These are phyloP conservation scores for Sporothrix phasma DNA, from an alignment of 2,329 filamentous ascomycete genomes.

Conservation along the genomic window DNA sequence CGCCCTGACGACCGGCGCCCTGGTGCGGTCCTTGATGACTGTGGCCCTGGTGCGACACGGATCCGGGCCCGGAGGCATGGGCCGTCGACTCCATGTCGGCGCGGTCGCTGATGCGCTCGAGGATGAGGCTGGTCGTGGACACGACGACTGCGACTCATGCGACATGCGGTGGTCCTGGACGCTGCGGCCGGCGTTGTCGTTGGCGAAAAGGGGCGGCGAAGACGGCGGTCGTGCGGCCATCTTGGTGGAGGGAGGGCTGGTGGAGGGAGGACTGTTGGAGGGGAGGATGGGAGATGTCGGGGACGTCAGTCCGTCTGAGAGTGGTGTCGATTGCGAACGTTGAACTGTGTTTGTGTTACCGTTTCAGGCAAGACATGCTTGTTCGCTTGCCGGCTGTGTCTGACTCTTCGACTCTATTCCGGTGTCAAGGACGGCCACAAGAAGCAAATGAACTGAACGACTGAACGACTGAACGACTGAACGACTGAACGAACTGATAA, in stretches of 20 bases:
- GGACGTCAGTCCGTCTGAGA: background rate
- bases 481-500: too few species aligned
- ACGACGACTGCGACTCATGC: slow-evolving; percentile 56
- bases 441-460: too few species aligned
- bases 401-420: background rate
- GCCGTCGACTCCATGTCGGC: slow-evolving; percentile 23
- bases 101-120: slow-evolving; percentile 61
- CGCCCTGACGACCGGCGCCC: too few species aligned
- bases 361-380: background rate
- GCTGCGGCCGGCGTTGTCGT: slow-evolving; percentile 10
- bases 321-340: background rate
- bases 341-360: background rate
- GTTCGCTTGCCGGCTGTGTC: background rate
- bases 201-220: slow-evolving; percentile 12
- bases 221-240: slow-evolving; percentile 8
- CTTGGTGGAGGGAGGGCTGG: background rate
- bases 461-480: too few species aligned
- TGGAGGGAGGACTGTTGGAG: background rate
- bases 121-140: slow-evolving; percentile 75
- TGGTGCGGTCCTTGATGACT: background rate
- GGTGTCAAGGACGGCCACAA: background rate
- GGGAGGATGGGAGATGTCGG: background rate
- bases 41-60: background rate
- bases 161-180: slow-evolving; percentile 30
- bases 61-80: background rate